These are phyloP conservation scores for Phallus indusiatus DNA, from an alignment of 768 basidiomycete species.

Conservation along the genomic window DNA sequence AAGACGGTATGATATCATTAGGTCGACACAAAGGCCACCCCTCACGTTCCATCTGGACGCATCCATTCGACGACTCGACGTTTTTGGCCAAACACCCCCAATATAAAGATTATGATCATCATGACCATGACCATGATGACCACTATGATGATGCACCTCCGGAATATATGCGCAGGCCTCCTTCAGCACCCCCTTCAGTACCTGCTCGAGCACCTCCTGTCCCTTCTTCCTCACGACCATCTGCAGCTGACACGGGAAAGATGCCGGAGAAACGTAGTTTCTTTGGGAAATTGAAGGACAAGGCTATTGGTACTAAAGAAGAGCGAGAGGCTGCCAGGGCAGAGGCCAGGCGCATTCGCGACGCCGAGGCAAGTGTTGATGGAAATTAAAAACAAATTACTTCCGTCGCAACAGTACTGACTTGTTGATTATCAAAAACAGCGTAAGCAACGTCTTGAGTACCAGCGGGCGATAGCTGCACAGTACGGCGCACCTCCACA, in stretches of 20 bases:
- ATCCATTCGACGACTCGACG: slow-evolving; percentile 61
- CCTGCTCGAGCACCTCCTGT: too few species aligned
- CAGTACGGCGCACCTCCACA: slow-evolving; percentile 16
- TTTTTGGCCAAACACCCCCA: slow-evolving; percentile 51
- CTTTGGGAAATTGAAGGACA: slow-evolving; percentile 54
- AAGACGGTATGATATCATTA: slow-evolving; percentile 15
- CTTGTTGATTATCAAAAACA: slow-evolving; percentile 10
- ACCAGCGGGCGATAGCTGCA: slow-evolving; percentile 26
- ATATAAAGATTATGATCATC: slow-evolving; percentile 30
- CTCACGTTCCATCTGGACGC: slow-evolving; percentile 65
- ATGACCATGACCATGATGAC: slow-evolving; percentile 17
- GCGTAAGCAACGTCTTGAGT: slow-evolving; percentile 17
- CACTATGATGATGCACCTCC: background rate
- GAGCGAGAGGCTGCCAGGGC: slow-evolving; percentile 36
- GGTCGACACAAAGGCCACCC: slow-evolving; percentile 55
- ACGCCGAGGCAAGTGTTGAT: background rate
- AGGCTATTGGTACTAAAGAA: slow-evolving; percentile 53
- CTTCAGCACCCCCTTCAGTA: slow-evolving; percentile 10
- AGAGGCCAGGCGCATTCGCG: slow-evolving; percentile 1
- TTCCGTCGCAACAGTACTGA: background rate
- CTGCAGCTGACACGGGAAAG: slow-evolving; percentile 8
- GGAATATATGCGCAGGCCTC: background rate
- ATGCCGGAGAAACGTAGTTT: slow-evolving; percentile 37
- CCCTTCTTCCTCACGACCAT: slow-evolving; percentile 7
- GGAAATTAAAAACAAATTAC: background rate